Conservation (phyloP, 805 yeast genomes). For the Schwanniomyces polymorphus region DNA sequence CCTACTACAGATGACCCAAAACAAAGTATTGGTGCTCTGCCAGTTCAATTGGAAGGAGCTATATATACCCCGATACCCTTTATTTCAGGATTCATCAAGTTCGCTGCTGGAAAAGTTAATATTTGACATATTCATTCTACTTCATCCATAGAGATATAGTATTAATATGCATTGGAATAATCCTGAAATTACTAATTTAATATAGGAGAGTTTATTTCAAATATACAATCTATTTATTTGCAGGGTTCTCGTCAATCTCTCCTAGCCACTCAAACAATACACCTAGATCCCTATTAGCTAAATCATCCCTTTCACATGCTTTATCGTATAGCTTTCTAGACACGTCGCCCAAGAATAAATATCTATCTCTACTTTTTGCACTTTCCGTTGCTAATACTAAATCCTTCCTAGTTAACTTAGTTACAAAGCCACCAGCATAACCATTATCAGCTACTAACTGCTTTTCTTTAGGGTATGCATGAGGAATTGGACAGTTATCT, state of each 20-base stretch:
- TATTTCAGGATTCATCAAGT: constrained; percentile 11
- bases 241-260: constrained; percentile 19
- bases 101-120: constrained; percentile 16
- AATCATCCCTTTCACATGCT: constrained; percentile 41
- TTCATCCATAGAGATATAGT: neutral
- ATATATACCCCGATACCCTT: constrained; percentile 25
- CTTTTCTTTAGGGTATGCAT: constrained; percentile 39
- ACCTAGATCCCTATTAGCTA: constrained; percentile 41
- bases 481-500: constrained; percentile 55
- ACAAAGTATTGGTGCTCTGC: constrained; percentile 37
- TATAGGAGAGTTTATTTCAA: neutral
- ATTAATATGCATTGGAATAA: neutral
- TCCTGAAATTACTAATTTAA: too few species aligned
- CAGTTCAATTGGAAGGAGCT: constrained; percentile 38
- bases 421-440: constrained; percentile 50
- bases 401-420: constrained; percentile 45
- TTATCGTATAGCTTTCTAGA: constrained; percentile 39
- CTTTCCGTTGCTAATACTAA: constrained; percentile 42
- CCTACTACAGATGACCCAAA: constrained; percentile 48
- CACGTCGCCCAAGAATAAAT: constrained; percentile 38
- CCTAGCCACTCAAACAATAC: constrained; percentile 46
- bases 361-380: constrained; percentile 33
- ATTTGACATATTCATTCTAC: neutral
- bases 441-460: constrained; percentile 42
- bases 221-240: constrained; percentile 3